Percentiles rank a stretch among this genome's conserved stretches.
Conservation (phyloP, 305 asterid genomes). For the Salvia sclarea region DNA sequence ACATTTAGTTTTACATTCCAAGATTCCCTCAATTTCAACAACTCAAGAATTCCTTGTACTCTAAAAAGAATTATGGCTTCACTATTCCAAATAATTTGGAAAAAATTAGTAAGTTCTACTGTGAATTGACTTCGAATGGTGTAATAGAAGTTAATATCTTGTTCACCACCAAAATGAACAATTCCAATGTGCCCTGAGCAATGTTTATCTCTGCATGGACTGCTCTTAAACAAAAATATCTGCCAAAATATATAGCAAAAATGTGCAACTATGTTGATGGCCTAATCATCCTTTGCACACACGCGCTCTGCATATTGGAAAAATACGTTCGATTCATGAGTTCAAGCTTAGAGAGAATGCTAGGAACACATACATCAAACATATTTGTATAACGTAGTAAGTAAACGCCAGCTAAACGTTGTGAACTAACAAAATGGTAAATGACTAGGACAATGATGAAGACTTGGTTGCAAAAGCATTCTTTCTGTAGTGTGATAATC, state of each 20-base stretch:
- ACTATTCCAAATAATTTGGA: constrained; percentile 29
- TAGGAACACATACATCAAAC: neutral
- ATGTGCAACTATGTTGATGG: constrained; percentile 3
- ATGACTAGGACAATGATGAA: neutral
- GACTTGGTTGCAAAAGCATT: neutral
- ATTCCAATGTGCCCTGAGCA: constrained; percentile 10
- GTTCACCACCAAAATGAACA: neutral
- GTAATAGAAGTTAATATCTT: constrained; percentile 9
- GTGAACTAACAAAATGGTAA: constrained; percentile 16
- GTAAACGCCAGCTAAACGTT: neutral
- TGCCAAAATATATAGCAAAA: constrained; percentile 28
- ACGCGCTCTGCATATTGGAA: constrained; percentile 55
- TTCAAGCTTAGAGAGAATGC: constrained; percentile 14
- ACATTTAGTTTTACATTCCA: constrained; percentile 22
- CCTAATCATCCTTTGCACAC: constrained; percentile 56
- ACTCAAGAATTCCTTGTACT: constrained; percentile 25
- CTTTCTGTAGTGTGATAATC: neutral
- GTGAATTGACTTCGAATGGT: constrained; percentile 20
- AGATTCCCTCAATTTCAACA: constrained; percentile 11
- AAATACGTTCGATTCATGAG: constrained; percentile 17
- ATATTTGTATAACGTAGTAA: neutral
- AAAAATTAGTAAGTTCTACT: constrained; percentile 5
- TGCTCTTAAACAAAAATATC: constrained; percentile 28
- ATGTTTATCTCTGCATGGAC: constrained; percentile 19
- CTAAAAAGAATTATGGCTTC: constrained; percentile 37